Evolutionary conservation across 768 basidiomycete species (phyloP), one percentile per base, ranked within the genome.

Genomic region (Pleurotus djamor): DNA sequence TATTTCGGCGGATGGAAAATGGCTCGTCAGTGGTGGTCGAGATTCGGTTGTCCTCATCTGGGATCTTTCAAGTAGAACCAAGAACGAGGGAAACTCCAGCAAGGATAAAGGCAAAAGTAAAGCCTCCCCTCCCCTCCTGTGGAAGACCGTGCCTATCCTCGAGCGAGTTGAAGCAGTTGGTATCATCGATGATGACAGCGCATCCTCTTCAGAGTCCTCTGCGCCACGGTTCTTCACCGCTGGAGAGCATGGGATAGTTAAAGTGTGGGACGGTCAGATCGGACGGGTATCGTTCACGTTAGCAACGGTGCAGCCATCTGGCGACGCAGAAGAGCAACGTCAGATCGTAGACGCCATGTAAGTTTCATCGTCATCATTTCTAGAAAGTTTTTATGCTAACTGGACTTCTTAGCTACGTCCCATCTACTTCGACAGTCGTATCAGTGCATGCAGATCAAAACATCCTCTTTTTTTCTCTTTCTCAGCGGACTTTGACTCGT

Each of bases 381-480:
- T 33, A 47, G 28, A 49, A 52, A 51, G 28, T 52, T 5, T 61
- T 43, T 57, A 21, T 59, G 52, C 62, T 38, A 62, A 69, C 68
- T 57, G 21, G 66, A 35, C 48, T 52, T 52, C 57, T 10, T 57
- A 96, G 95, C 48, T 92, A 94, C 72, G 73, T 91, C 49, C 83
- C 86, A 0, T 71, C 80, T 2, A 78, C 75, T 7, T 85, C 87
- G 7, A 82, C 83, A 1, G 72, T 98, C 12, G 79, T 94, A 17
- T 92, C 94, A 13, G 77, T 95, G 13, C 96, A 96, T 69, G 94
- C 92, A 21, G 96, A 99, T 72, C 97, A 98, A 74, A 99, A 98
- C 65, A 96, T 99, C 65, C 80, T 95, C 49, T 94, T 94, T 74
- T 87, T 95, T 71, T 94, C 92, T 2, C 76, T 96, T 6, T 71